phyloP scores from a whole-genome alignment of 2,329 filamentous ascomycete species.

The Aspergillus niger region DNA sequence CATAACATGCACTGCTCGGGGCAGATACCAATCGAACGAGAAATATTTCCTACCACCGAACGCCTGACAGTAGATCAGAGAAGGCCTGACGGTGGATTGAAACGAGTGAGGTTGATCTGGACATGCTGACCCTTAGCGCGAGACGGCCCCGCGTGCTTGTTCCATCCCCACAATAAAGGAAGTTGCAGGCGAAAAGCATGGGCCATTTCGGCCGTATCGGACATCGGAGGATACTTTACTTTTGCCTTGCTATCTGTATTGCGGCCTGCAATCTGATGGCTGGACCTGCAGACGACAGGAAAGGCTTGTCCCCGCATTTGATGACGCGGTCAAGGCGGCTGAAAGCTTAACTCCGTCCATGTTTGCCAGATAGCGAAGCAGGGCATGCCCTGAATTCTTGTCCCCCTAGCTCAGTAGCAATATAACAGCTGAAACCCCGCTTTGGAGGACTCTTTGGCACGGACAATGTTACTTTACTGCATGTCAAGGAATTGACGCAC shows the following conservation, averaged over 20 bases:
- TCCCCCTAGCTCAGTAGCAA: too few relatives aligned
- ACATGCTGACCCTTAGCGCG: too few relatives aligned
- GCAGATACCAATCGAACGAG: too few relatives aligned
- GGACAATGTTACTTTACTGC: too few relatives aligned
- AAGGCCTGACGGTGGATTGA: too few relatives aligned
- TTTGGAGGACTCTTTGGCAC: too few relatives aligned
- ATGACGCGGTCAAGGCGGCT: neutral
- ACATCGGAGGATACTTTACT: neutral
- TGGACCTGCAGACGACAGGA: neutral
- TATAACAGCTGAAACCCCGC: too few relatives aligned
- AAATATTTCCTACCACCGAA: rapidly evolving
- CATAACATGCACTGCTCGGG: too few relatives aligned
- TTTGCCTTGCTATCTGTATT: neutral
- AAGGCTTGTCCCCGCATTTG: neutral
- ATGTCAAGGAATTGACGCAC: too few relatives aligned
- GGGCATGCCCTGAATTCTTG: too few relatives aligned
- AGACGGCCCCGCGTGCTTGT: neutral
- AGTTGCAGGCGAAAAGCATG: neutral
- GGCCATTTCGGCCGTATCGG: neutral
- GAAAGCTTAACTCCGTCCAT: neutral
- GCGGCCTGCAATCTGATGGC: neutral
- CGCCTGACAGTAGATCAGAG: rapidly evolving
- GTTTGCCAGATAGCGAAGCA: too few relatives aligned
- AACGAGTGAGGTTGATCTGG: too few relatives aligned
- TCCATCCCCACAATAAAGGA: neutral